Evolutionary conservation across 257 asterid genomes (phyloP), one percentile per base, ranked within the genome.

Genomic region (Petrea volubilis): DNA sequence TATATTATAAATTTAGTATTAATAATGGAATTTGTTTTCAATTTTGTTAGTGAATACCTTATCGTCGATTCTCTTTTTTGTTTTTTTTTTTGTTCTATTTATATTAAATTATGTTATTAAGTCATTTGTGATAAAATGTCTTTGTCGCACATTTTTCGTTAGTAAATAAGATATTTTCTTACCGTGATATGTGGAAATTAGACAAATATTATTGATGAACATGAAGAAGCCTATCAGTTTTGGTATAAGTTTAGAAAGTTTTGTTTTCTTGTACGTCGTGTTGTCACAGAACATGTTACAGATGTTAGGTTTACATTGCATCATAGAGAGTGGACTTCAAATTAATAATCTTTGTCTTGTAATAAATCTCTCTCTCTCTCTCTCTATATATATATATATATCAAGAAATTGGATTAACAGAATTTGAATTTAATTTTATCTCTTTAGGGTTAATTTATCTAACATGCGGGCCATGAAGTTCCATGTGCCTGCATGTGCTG

Each of bases 401-500:
- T 38, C 1, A n/a, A n/a, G n/a, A n/a, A n/a, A n/a, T n/a, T n/a
- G n/a, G 49, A 55, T 63, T 55, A 24, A 12, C 59, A 53, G 40
- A 57, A 66, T 46, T 55, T 1, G 11, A 66, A 17, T 50, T 68
- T 64, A 75, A 67, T 49, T 58, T 59, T 68, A n/a, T 65, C 52
- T 17, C 63, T 52, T 55, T 77, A 77, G 88, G 93, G 85, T 74
- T 82, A n/a, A n/a, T n/a, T n/a, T n/a, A n/a, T n/a, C 78, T 72
- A 68, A 60, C 72, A 63, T 78, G 92, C 73, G 97, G 96, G 88
- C 86, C 96, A 80, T 81, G 52, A 60, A 71, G 14, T 80, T 83
- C 83, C 97, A 91, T 91, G 97, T 91, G 96, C 89, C 79, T 7
- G 85, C 97, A 91, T 89, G 97, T 91, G 97, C 83, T 77, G 77